A percentile compares a stretch with the other conserved stretches of the same genome.
Evolutionary conservation across 352 stramenopile species (phyloP).

Genomic region (Phytopythium delawarense): DNA sequence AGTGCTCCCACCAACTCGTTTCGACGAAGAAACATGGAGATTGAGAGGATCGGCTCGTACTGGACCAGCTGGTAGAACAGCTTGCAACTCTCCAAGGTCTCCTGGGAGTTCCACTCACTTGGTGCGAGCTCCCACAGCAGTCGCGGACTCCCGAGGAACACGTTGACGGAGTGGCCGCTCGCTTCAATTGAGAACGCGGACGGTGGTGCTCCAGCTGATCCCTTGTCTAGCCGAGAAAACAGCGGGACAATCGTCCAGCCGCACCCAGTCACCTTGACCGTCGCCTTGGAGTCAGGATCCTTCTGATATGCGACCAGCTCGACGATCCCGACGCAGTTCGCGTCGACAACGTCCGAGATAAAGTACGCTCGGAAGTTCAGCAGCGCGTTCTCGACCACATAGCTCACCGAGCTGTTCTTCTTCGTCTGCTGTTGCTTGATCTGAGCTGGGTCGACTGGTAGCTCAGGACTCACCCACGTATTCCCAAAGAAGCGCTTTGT

Average conservation of each 20-base stretch:
- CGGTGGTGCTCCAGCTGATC: constrained; percentile 8
- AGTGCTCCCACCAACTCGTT: constrained; percentile 86
- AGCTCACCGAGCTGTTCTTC: constrained; percentile 40
- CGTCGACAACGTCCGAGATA: constrained; percentile 80
- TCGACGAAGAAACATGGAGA: constrained; percentile 68
- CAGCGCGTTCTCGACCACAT: constrained; percentile 43
- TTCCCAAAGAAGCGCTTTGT: constrained; percentile 91
- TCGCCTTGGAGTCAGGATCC: constrained; percentile 71
- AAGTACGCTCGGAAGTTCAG: constrained; percentile 85
- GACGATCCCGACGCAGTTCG: constrained; percentile 89
- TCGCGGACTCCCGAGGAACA: constrained; percentile 73
- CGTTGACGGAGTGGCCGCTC: constrained; percentile 50
- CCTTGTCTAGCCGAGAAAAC: constrained; percentile 48
- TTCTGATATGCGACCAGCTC: constrained; percentile 92
- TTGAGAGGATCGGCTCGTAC: constrained; percentile 53
- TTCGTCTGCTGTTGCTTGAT: constrained; percentile 47
- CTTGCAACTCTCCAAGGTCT: constrained; percentile 53
- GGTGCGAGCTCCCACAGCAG: constrained; percentile 60
- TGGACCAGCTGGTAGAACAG: constrained; percentile 61
- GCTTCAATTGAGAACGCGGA: constrained; percentile 25
- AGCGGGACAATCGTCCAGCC: constrained; percentile 92
- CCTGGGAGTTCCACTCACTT: constrained; percentile 45
- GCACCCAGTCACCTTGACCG: constrained; percentile 72
- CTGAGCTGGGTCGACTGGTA: constrained; percentile 40
- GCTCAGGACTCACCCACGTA: constrained; percentile 82